phyloP scores from a whole-genome alignment of 257 asterid species.

The Haberlea rhodopensis region DNA sequence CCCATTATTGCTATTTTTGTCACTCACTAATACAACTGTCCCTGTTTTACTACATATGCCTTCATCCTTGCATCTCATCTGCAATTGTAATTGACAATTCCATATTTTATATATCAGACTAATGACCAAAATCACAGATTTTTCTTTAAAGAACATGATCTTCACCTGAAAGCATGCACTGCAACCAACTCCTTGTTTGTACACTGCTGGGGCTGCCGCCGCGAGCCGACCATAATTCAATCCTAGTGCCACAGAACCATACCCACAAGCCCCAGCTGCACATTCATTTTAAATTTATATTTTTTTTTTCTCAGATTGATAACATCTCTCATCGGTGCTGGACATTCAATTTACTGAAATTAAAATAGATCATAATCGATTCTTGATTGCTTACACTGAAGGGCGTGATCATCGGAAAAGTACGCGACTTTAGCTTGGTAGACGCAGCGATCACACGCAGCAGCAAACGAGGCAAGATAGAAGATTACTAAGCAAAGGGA shows the following conservation, averaged over 20 bases:
- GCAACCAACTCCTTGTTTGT: constrained; percentile 73
- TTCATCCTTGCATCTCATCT: constrained; percentile 65
- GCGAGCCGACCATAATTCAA: constrained; percentile 58
- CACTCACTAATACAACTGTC: constrained; percentile 48
- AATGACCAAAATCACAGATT: background rate
- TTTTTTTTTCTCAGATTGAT: background rate
- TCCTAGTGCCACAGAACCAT: constrained; percentile 54
- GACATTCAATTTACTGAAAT: background rate
- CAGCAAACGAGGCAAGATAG: constrained; percentile 40
- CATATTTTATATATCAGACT: background rate
- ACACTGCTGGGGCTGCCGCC: constrained; percentile 62
- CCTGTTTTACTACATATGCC: constrained; percentile 52
- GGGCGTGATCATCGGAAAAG: constrained; percentile 48
- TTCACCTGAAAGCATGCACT: constrained; percentile 95
- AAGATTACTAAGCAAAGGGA: constrained; percentile 26
- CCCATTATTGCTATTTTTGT: constrained; percentile 37
- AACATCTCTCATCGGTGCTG: background rate
- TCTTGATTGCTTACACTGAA: constrained; percentile 42
- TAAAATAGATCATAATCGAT: background rate
- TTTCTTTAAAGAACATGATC: no score
- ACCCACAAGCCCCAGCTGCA: constrained; percentile 89
- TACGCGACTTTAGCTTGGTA: constrained; percentile 52
- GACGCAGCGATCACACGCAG: constrained; percentile 70
- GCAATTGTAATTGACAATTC: constrained; percentile 9
- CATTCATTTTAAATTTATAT: background rate